Conservation (phyloP, 2,329 filamentous ascomycete genomes). For the Aureobasidium leucospermi region DNA sequence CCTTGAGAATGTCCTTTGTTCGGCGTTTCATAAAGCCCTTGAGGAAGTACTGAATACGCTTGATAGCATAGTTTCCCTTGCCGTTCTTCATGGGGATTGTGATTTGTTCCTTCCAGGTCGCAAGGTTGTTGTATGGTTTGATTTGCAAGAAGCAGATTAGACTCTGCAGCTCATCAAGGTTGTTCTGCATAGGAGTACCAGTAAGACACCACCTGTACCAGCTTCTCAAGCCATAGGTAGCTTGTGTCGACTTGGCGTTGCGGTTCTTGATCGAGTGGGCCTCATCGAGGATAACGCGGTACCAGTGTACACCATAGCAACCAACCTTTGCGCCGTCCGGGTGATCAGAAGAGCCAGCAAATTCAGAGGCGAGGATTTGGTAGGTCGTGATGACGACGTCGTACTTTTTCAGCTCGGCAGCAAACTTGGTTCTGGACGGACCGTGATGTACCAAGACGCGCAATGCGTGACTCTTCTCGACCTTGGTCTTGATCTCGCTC, state of each 20-base stretch:
- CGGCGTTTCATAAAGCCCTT: conserved; percentile 98
- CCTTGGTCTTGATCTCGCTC: conserved; percentile 77
- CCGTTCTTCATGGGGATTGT: conserved; percentile 84
- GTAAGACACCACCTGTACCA: conserved; percentile 95
- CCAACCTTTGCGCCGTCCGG: conserved; percentile 60
- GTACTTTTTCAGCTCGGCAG: conserved; percentile 69
- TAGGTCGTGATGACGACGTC: conserved; percentile 98
- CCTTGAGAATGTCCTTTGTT: conserved; percentile 92
- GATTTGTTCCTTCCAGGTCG: conserved; percentile 86
- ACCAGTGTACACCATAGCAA: conserved; percentile 91
- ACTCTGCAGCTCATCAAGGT: conserved; percentile 90
- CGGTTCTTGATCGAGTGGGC: conserved; percentile 98
- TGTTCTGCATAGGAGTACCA: conserved; percentile 97
- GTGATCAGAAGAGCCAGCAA: conserved; percentile 58
- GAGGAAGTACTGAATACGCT: conserved; percentile 73
- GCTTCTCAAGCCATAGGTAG: conserved; percentile 74
- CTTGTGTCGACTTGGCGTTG: conserved; percentile 90
- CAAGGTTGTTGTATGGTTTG: conserved; percentile 79
- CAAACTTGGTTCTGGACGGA: conserved; percentile 70
- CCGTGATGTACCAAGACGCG: conserved; percentile 89
- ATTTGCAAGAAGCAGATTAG: conserved; percentile 89
- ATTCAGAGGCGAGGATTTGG: conserved; percentile 88
- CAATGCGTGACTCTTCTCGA: conserved; percentile 60
- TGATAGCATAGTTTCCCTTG: conserved; percentile 80
- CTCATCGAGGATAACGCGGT: conserved; percentile 89